Evolutionary conservation across 177 flowering plant species (phyloP).

Genomic region (Vitis hybrid): DNA sequence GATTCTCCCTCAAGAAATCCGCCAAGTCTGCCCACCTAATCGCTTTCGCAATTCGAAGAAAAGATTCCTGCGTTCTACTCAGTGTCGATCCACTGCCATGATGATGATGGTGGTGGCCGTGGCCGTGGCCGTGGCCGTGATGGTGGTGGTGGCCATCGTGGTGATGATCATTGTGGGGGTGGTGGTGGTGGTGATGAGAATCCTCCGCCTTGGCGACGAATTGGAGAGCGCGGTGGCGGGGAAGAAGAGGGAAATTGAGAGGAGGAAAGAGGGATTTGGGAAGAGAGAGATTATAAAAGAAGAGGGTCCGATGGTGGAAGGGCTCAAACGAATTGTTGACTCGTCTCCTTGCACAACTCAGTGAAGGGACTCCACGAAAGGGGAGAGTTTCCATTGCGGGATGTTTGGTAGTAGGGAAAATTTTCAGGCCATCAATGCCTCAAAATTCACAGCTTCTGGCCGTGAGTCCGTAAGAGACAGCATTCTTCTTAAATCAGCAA

Average conservation of each 20-base stretch:
- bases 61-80: slow-evolving; percentile 46
- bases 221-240: not conserved
- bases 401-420: not conserved
- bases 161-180: slow-evolving; percentile 13
- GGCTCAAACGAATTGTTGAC: slow-evolving; percentile 8
- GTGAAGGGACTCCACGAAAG: not conserved
- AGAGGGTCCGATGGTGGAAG: slow-evolving; percentile 4
- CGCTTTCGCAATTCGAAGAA: slow-evolving; percentile 58
- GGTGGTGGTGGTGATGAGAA: slow-evolving; percentile 16
- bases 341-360: slow-evolving; percentile 2
- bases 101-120: slow-evolving; percentile 33
- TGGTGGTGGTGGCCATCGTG: slow-evolving; percentile 29
- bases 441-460: no score
- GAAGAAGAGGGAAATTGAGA: slow-evolving; percentile 7
- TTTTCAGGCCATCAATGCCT: slow-evolving; percentile 15
- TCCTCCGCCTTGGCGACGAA: slow-evolving; percentile 17
- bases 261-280: slow-evolving; percentile 17
- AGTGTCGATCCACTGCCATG: slow-evolving; percentile 25
- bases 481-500: no score
- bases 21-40: slow-evolving; percentile 71
- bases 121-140: slow-evolving; percentile 34
- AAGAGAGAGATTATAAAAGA: slow-evolving; percentile 1
- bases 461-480: no score
- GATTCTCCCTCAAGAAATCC: slow-evolving; percentile 70
- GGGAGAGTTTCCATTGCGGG: slow-evolving; percentile 5